Evolutionary conservation across 225 moss, liverwort and hornwort genomes (phyloP), one percentile per base, ranked within the genome.

Genomic region (Takakia lepidozioides): DNA sequence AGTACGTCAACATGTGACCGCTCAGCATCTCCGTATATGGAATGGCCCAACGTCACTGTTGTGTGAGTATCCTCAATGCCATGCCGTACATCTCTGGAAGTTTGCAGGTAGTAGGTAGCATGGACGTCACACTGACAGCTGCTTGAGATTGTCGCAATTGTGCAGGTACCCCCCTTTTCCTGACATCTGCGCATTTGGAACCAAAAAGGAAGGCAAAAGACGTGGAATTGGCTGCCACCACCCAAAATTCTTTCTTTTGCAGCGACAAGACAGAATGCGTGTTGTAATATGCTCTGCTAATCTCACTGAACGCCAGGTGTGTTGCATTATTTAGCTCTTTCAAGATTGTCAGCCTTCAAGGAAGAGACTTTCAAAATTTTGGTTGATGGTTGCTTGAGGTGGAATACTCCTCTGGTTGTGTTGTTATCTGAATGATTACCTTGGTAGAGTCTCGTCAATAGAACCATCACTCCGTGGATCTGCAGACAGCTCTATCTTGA

Each of bases 191-290:
- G 66, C 62, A 28, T 62, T 70, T 25, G 37, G 63, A 21, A 62
- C 55, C 37, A 57, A 57, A 28, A 47, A 57, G 34, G 38, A 46
- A 48, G 58, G 65, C 19, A 52, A 57, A 21, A 58, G 66, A 25
- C 66, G 61, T 36, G 76, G 76, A 8, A 66, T 76, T 50, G 76
- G 76, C 19, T 76, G 76, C 27, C 76, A 76, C 32, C 76, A 76
- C 52, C 76, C 76, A 3, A 76, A 76, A 46, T 22, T 76, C 20
- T 76, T 76, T 55, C 66, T 76, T 42, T 54, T 76, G 45, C 66
- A 58, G 24, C 58, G 61, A 24, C 25, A 35, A 29, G 38, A 58
- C 21, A 58, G 59, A 21, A 52, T 76, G 17, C 76, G 76, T 50
- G 66, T 76, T 45, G 66, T 76, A 13, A 55, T 76, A 14, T 66